These are phyloP conservation scores for Candida pseudofarinosa DNA, from an alignment of 805 yeast species.

Conservation along the genomic window DNA sequence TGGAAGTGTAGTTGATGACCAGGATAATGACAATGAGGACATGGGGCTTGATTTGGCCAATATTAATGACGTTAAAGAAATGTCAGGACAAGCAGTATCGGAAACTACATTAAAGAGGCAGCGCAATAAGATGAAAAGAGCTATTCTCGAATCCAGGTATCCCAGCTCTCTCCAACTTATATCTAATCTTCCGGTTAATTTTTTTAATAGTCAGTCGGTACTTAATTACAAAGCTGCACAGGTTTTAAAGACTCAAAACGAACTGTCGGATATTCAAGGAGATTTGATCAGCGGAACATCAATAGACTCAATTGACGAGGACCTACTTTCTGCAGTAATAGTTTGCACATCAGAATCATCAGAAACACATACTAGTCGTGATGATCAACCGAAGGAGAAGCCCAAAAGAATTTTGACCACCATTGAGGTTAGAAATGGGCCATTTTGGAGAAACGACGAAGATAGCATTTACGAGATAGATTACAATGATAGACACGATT, in stretches of 20 bases:
- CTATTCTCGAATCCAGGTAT: conserved; percentile 28
- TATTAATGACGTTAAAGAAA: conserved; percentile 9
- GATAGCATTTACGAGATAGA: conserved; percentile 31
- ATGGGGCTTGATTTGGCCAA: conserved; percentile 29
- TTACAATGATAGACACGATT: conserved; percentile 31
- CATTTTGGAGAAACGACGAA: conserved; percentile 40
- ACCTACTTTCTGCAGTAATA: conserved; percentile 33
- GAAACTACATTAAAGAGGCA: conserved; percentile 29
- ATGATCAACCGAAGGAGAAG: conserved; percentile 7
- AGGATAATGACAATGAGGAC: conserved; percentile 49
- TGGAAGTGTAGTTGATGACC: conserved; percentile 14
- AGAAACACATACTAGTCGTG: conserved; percentile 4
- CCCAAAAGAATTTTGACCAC: conserved; percentile 20
- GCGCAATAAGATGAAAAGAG: conserved; percentile 26
- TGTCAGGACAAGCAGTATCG: conserved; percentile 17
- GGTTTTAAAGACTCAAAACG: conserved; percentile 16
- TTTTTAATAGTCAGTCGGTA: conserved; percentile 30
- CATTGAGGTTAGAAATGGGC: conserved; percentile 41
- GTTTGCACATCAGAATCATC: conserved; percentile 29
- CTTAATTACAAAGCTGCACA: conserved; percentile 27
- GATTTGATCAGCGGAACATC: conserved; percentile 24
- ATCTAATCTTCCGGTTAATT: conserved; percentile 30
- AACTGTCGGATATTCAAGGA: conserved; percentile 15
- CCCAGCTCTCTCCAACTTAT: conserved; percentile 34
- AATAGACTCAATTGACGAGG: conserved; percentile 33